Percentiles rank a stretch among this genome's conserved stretches.
phyloP scores from a whole-genome alignment of 768 basidiomycete species.

The Suillus plorans region DNA sequence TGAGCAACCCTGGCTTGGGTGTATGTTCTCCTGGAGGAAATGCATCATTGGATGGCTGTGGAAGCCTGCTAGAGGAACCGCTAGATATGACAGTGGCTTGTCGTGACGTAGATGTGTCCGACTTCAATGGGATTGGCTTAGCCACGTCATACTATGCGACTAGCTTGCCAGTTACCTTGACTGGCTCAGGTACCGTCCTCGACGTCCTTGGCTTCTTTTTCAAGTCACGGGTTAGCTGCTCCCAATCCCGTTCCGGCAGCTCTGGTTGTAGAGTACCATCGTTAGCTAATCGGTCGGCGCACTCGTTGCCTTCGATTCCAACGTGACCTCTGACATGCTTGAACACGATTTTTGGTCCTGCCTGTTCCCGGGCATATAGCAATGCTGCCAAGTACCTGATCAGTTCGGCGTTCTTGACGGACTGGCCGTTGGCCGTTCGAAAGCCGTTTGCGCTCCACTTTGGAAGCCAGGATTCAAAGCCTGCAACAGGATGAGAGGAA shows the following conservation, averaged over 20 bases:
- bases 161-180: neutral
- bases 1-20: neutral
- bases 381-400: constrained; percentile 71
- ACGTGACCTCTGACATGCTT: constrained; percentile 78
- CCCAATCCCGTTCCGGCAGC: constrained; percentile 62
- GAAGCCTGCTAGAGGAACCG: neutral
- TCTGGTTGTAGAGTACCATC: constrained; percentile 44
- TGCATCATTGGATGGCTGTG: neutral
- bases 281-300: constrained; percentile 75
- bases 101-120: neutral
- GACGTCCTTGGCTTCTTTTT: neutral
- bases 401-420: constrained; percentile 72
- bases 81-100: neutral
- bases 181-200: neutral
- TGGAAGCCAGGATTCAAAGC: constrained; percentile 64
- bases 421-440: constrained; percentile 42
- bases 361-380: constrained; percentile 48
- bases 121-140: neutral
- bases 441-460: constrained; percentile 65
- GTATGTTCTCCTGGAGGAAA: neutral
- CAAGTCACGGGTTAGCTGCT: constrained; percentile 11
- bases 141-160: neutral
- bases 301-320: constrained; percentile 82
- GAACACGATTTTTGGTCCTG: constrained; percentile 59
- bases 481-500: constrained; percentile 38